Base-by-base conservation (phyloP, 2,329 filamentous ascomycete genomes). In the Bipolaris bicolor region DNA sequence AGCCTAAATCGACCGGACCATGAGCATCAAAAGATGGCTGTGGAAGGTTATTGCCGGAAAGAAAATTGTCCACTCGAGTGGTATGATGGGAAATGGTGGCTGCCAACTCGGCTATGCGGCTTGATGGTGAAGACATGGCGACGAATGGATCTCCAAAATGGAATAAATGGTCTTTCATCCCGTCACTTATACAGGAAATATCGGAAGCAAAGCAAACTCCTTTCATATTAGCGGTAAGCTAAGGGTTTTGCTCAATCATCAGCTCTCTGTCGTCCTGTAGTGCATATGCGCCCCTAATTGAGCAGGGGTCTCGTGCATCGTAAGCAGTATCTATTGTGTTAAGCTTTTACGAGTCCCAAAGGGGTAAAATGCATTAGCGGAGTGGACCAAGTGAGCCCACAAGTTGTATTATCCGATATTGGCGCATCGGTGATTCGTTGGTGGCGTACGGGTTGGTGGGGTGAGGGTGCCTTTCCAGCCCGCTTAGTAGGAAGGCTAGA, bases 61-160 rank as follows among this genome's bases (percentile, higher is more conserved):
- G 48, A 24, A 47, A 40, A 18, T 45, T 26, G 15, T 60, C 49
- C 20, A 60, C 56, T 16, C n/a, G 48, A 4, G 40, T 6, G 10
- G 60, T 63, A 36, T 63, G 50, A 10, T 37, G 34, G 7, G 48
- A 48, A 7, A 63, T 43, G 2, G 16, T 10, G 10, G 48, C 43
- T 13, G 54, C 55, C 10, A 63, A 45, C 10, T 54, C 47, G 18
- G 55, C 60, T 18, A 60, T 59, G 41, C 37, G 55, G 33, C 49
- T 57, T 31, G 37, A 24, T 16, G 43, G 5, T 10, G 47, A 39
- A 34, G 45, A 26, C 46, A 55, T 55, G 10, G 15, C 10, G 43
- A 24, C 11, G 10, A 9, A 33, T 5, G 9, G 7, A 46, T 10
- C n/a, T 33, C 11, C n/a, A 46, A 4, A 20, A 33, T 13, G 16